These are phyloP conservation scores for Aspergillus sp. DNA, from an alignment of 2,329 filamentous ascomycete species.

Conservation along the genomic window DNA sequence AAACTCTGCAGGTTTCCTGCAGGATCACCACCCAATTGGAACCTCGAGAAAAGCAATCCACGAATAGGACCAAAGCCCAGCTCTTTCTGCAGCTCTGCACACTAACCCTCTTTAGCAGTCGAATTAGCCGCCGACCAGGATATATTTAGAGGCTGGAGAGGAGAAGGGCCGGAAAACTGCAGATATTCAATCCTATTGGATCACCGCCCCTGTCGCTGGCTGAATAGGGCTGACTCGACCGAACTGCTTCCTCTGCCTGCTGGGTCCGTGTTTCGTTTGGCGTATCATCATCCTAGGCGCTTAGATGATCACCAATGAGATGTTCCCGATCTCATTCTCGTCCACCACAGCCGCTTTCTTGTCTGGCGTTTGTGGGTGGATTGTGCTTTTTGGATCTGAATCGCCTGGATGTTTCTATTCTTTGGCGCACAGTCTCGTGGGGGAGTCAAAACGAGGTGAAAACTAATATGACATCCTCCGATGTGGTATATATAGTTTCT, in stretches of 20 bases:
- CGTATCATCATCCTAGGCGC: slow-evolving; percentile 16
- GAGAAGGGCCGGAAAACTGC: neutral
- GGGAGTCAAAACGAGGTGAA: neutral
- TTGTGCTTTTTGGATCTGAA: neutral
- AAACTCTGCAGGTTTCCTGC: neutral
- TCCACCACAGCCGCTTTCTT: slow-evolving; percentile 15
- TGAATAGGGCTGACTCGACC: neutral
- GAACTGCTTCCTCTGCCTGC: neutral
- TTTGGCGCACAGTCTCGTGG: neutral
- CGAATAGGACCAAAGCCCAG: neutral
- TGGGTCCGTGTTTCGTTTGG: slow-evolving; percentile 19
- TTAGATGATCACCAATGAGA: slow-evolving; percentile 16
- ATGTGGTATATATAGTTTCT: neutral
- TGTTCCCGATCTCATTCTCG: slow-evolving; percentile 8
- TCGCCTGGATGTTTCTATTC: neutral
- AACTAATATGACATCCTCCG: neutral
- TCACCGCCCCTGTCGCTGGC: neutral
- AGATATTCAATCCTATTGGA: neutral
- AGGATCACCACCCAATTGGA: neutral
- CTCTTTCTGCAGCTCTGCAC: slow-evolving; percentile 12
- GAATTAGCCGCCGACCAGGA: slow-evolving; percentile 13
- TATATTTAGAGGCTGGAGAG: neutral
- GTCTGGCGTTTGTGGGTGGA: slow-evolving; percentile 20
- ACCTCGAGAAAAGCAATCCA: neutral
- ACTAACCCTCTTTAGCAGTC: slow-evolving; percentile 17